Base-by-base conservation (phyloP, 495 filamentous ascomycete genomes). In the Daldinia vernicosa region DNA sequence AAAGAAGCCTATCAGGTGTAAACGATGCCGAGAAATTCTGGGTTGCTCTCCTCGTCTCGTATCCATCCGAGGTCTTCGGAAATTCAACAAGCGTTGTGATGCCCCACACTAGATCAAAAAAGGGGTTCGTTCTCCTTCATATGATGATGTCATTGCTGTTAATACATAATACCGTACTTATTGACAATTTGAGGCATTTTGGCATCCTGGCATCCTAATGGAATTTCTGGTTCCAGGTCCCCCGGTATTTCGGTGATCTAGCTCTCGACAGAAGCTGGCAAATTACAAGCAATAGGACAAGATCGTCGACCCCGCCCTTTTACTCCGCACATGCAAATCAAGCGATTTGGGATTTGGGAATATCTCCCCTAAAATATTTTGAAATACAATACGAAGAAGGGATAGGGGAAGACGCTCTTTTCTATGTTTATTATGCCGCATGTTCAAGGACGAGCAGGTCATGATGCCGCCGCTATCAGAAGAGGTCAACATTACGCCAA, bases 101-200 rank as follows among this genome's bases (percentile, higher is more conserved):
- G 43, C 45, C 50, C 64, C 65, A 65, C 70, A 39, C 27, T 52
- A 4, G 35, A 35, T 56, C 30, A 57, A 32, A 64, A 67, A 64
- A 47, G 60, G 70, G 70, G 22, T 51, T 63, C 37, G 24, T 32
- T 45, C 43, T 50, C 8, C 35, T 53, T 68, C 32, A 55, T 27
- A 60, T 68, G 60, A 60, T 68, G 60, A 72, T 68, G 70, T 72
- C 70, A 72, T 62, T 53, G 12, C 37, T 52, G 15, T 47, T 24
- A 11, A 35, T 35, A 35, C 3, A 51, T 37, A 58, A 27, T 35
- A 22, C 32, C 15, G 11, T 27, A 50, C 50, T 45, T 28, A 35
- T 58, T 17, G 22, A 39, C 43, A 28, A 56, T 22, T 60, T 59
- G 57, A 28, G 60, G 43, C 17, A 47, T 24, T 68, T 59, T 40